Percentiles rank a stretch among this genome's conserved stretches.
phyloP scores from a whole-genome alignment of 2,329 filamentous ascomycete genomes.

The Fusarium sp. region DNA sequence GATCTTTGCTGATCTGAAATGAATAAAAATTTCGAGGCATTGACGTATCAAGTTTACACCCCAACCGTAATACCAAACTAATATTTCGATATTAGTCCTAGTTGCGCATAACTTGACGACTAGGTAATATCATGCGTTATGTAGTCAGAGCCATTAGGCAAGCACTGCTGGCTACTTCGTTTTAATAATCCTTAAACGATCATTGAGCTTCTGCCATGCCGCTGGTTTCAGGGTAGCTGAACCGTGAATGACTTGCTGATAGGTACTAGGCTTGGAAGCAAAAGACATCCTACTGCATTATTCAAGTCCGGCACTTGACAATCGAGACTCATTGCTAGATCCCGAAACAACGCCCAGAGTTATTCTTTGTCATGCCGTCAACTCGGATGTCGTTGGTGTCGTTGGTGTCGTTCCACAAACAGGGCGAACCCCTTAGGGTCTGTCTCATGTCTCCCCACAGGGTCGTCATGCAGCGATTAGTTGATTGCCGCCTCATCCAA shows the following conservation, averaged over 20 bases:
- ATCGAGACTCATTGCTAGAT: constrained; percentile 11
- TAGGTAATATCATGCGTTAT: background rate
- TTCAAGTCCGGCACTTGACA: background rate
- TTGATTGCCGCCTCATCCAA: constrained; percentile 10
- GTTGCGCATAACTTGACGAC: too few species aligned
- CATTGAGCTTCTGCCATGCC: constrained; percentile 6
- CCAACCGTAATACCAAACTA: too few species aligned
- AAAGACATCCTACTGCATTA: background rate
- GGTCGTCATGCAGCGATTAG: background rate
- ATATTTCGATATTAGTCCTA: too few species aligned
- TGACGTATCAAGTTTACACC: too few species aligned
- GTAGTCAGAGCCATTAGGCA: background rate
- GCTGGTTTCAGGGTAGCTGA: constrained; percentile 6
- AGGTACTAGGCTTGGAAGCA: too few species aligned
- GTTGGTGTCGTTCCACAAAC: constrained; percentile 10
- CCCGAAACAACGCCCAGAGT: constrained; percentile 19
- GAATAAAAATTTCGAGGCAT: too few species aligned
- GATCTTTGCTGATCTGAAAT: too few species aligned
- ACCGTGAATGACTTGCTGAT: background rate
- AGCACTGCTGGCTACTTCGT: background rate
- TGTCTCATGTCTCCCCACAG: constrained; percentile 10
- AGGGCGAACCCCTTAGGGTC: constrained; percentile 1
- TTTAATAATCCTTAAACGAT: background rate
- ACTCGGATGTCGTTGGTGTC: background rate
- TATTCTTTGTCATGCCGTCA: background rate